These are phyloP conservation scores for Puccinia triticina DNA, from an alignment of 1,284 basidiomycete genomes.

Conservation along the genomic window DNA sequence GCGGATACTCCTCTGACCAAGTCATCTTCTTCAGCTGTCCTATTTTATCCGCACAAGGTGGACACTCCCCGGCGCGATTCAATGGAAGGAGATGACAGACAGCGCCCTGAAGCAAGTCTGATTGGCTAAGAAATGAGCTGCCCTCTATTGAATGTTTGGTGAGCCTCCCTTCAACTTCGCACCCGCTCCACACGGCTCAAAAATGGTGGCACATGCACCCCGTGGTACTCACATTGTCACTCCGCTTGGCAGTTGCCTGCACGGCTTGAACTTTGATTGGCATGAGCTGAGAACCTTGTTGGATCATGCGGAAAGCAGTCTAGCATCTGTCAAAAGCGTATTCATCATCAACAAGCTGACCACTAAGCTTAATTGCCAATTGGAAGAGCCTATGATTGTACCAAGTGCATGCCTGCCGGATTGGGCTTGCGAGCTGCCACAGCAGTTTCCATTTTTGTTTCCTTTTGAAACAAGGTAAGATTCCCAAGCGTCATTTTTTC, in stretches of 20 bases:
- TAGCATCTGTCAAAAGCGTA: slow-evolving; percentile 68
- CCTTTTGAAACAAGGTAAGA: slow-evolving; percentile 51
- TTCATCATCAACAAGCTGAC: slow-evolving; percentile 99
- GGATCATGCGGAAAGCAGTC: slow-evolving; percentile 51
- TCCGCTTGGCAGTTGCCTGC: slow-evolving; percentile 66
- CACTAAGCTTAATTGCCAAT: slow-evolving; percentile 93
- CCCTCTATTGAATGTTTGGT: slow-evolving; percentile 14
- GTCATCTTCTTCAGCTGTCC: slow-evolving; percentile 26
- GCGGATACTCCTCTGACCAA: neutral
- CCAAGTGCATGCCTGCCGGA: slow-evolving; percentile 94
- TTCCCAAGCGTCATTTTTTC: neutral
- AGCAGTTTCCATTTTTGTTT: slow-evolving; percentile 63
- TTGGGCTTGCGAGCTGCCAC: slow-evolving; percentile 92
- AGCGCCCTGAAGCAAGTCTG: slow-evolving; percentile 14
- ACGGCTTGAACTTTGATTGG: slow-evolving; percentile 74
- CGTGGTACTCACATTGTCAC: slow-evolving; percentile 92
- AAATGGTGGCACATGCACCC: slow-evolving; percentile 90
- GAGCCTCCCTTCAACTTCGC: slow-evolving; percentile 49
- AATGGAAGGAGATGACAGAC: slow-evolving; percentile 47
- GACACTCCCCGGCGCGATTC: slow-evolving; percentile 33
- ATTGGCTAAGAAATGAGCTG: slow-evolving; percentile 44
- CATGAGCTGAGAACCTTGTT: slow-evolving; percentile 60
- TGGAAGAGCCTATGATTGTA: slow-evolving; percentile 98
- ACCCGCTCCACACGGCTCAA: slow-evolving; percentile 72
- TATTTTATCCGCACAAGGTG: slow-evolving; percentile 38